These are phyloP conservation scores for Lumnitzera racemosa DNA, from an alignment of 345 rosid species.

Conservation along the genomic window DNA sequence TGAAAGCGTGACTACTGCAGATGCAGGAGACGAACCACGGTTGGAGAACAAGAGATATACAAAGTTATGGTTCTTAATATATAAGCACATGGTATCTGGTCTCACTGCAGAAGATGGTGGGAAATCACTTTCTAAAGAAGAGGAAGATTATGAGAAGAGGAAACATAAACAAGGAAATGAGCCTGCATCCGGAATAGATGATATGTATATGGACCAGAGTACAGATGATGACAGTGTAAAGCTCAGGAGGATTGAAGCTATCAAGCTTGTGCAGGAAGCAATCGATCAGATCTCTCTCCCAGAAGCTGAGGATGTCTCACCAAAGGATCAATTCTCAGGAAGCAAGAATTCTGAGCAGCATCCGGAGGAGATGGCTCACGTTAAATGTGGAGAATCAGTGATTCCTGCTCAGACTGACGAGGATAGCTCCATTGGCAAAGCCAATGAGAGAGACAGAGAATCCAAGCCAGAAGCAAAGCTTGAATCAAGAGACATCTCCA, in stretches of 20 bases:
- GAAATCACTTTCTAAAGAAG: constrained; percentile 22
- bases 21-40: constrained; percentile 22
- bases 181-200: constrained; percentile 10
- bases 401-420: constrained; percentile 11
- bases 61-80: constrained; percentile 64
- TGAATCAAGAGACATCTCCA: constrained; percentile 3
- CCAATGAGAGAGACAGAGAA: constrained; percentile 12
- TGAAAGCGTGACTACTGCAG: constrained; percentile 14
- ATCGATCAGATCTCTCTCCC: constrained; percentile 69
- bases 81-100: constrained; percentile 64
- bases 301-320: constrained; percentile 35
- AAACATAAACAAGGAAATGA: constrained; percentile 8
- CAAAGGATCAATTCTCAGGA: constrained; percentile 22
- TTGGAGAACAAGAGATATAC: constrained; percentile 46
- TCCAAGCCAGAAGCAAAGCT: constrained; percentile 7
- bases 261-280: constrained; percentile 77
- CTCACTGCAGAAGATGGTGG: constrained; percentile 30
- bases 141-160: constrained; percentile 22
- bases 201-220: constrained; percentile 9
- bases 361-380: constrained; percentile 13
- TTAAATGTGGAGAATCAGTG: constrained; percentile 10
- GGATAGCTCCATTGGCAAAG: constrained; percentile 10
- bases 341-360: constrained; percentile 17
- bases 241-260: constrained; percentile 51
- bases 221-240: constrained; percentile 27